Conservation (phyloP, 2,329 filamentous ascomycete species). For the Pestalotiopsis sp. region DNA sequence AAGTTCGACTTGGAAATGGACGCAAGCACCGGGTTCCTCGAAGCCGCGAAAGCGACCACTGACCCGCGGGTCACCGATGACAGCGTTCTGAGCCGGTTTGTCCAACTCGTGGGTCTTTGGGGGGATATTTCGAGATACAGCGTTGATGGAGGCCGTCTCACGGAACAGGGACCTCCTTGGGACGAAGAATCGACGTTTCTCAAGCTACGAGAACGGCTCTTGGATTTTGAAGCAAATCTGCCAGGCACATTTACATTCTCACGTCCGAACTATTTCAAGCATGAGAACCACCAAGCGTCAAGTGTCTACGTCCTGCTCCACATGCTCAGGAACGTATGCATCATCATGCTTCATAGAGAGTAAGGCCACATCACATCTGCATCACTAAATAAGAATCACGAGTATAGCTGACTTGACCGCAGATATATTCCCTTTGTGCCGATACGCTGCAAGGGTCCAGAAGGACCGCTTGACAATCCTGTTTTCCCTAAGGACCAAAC, state of each 20-base stretch:
- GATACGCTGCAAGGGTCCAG: slow-evolving; percentile 49
- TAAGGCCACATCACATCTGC: slow-evolving; percentile 29
- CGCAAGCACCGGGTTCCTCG: slow-evolving; percentile 54
- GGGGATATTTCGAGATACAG: slow-evolving; percentile 61
- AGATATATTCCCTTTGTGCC: slow-evolving; percentile 64
- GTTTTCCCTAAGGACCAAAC: slow-evolving; percentile 51
- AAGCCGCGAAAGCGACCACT: slow-evolving; percentile 14
- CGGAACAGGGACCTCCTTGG: slow-evolving; percentile 61
- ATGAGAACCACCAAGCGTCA: slow-evolving; percentile 65
- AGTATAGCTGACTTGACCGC: background rate
- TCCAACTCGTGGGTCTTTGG: slow-evolving; percentile 62
- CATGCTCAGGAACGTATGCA: slow-evolving; percentile 65
- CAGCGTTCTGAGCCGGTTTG: slow-evolving; percentile 54
- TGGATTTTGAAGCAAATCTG: slow-evolving; percentile 54
- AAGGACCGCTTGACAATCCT: slow-evolving; percentile 62
- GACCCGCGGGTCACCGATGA: slow-evolving; percentile 36
- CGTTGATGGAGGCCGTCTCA: slow-evolving; percentile 53
- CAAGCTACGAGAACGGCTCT: slow-evolving; percentile 52
- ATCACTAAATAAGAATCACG: background rate
- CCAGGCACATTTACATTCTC: slow-evolving; percentile 61
- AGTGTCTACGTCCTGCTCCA: slow-evolving; percentile 70
- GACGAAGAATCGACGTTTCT: slow-evolving; percentile 56
- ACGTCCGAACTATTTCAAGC: slow-evolving; percentile 64
- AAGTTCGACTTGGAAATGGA: slow-evolving; percentile 65
- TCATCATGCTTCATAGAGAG: slow-evolving; percentile 70